Evolutionary conservation across 2,329 filamentous ascomycete species (phyloP), one percentile per base, ranked within the genome.

Genomic region (Curvularia lunata): DNA sequence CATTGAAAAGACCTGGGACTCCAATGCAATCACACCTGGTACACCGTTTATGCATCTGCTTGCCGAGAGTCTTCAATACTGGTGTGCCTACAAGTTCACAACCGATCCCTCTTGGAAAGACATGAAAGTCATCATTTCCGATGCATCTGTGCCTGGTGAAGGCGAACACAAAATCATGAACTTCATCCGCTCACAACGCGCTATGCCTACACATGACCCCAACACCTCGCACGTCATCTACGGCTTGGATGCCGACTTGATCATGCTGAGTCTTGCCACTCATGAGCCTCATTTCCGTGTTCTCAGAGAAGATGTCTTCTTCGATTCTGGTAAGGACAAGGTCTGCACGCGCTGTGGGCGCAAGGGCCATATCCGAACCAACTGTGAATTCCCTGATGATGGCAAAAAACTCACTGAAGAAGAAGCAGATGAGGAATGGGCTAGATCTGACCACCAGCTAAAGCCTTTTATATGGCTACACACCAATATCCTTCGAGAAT

Each of bases 111-210:
- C 89, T 48, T 99, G 96, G 96, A 91, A 91, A 52, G 71, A 84
- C 78, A 83, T 97, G 76, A 99, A 99, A 83, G 86, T 99, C 76
- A 96, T 99, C 77, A 98, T 99, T 66, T 99, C 95, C 8, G 95
- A 99, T 82, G 94, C 95, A 52, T 97, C 94, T 40, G 93, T 99
- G 38, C 95, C 95, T 53, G 95, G 95, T 74, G 95, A 99, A 80
- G 95, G 95, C 75, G 95, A 99, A 80, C 95, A 99, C 78, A 99
- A 99, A 79, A 98, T 99, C 73, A 99, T 99, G 95, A 89, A 95
- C 67, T 99, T 98, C 76, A 87, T 99, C 65, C 89, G 95, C 70
- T 97, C 94, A 37, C 96, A 99, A 78, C 88, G 95, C 70, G 87
- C 90, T 48, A 95, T 91, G 52, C 89, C 93, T 5, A 89, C 96